Base-by-base conservation (phyloP, 768 basidiomycete species). In the Candolleomyces efflorescens region DNA sequence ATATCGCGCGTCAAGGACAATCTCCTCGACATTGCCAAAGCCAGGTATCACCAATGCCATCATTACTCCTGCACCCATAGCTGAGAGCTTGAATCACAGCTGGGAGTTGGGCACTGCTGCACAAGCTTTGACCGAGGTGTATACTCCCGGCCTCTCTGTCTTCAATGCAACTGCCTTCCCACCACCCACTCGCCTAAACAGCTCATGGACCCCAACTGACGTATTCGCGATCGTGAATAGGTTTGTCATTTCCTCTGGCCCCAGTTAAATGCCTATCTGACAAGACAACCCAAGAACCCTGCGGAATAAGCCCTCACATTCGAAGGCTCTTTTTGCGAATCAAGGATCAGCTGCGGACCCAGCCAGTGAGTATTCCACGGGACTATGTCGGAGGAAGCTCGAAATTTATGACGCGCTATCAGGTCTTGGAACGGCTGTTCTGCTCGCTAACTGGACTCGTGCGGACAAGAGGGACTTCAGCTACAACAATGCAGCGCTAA, bases 101-200 rank as follows among this genome's bases (percentile, higher is more conserved):
- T 86, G 85, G 85, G 84, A 85, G 62, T 64, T 81, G 45, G 85
- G 85, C 6, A 80, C 77, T n/a, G 75, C 77, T 38, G 71, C 80
- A n/a, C 75, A 86, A 65, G 81, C 84, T 12, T 64, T 85, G 49
- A 76, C 78, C 13, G 85, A 86, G 64, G 67, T 78, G 27, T 72
- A 77, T 38, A 78, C 77, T 69, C 79, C 82, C 5, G 56, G 68
- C 6, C 66, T 83, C 38, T 79, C 83, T 20, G 79, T 83, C 17
- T 85, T 82, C 63, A 67, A 70, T 44, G 49, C 69, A n/a, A 65
- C 63, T 46, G 70, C 77, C 6, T 70, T 78, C 38, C 77, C 76
- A 47, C 79, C 78, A n/a, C 75, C 78, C 2, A 41, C 59, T 23
- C 59, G 55, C 12, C 66, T 73, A 47, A 65, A 65, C 47, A 48